Conservation (phyloP, 495 filamentous ascomycete genomes). For the Podospora tetraspora region DNA sequence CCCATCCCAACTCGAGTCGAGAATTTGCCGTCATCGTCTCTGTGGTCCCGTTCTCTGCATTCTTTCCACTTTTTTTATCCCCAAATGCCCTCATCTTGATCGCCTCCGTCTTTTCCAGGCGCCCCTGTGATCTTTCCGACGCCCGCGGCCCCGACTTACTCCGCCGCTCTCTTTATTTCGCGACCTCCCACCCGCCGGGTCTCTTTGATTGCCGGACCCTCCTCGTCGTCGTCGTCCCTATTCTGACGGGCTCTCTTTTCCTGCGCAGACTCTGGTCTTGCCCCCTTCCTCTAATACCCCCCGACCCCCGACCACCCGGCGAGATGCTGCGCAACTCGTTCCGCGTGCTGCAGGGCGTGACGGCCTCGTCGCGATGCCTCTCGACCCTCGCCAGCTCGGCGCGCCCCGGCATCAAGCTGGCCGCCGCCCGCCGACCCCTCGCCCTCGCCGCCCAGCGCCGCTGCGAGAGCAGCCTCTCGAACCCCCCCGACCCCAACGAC, state of each 20-base stretch:
- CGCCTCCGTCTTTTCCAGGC: constrained; percentile 15
- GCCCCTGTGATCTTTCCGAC: constrained; percentile 5
- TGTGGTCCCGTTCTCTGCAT: constrained; percentile 15
- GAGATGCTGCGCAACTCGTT: constrained; percentile 48
- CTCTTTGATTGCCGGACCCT: constrained; percentile 11
- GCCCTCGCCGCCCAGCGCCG: constrained; percentile 46
- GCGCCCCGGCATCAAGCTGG: constrained; percentile 27
- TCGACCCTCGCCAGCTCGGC: constrained; percentile 40
- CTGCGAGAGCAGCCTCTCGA: constrained; percentile 40
- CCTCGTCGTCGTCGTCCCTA: constrained; percentile 10
- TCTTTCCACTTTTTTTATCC: constrained; percentile 13
- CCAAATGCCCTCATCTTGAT: constrained; percentile 21
- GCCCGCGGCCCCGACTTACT: constrained; percentile 41
- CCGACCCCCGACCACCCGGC: constrained; percentile 18
- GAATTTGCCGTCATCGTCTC: constrained; percentile 25
- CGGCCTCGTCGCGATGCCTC: constrained; percentile 31
- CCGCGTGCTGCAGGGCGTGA: constrained; percentile 29
- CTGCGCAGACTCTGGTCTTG: constrained; percentile 23
- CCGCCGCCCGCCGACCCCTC: constrained; percentile 45
- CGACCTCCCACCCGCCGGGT: neutral
- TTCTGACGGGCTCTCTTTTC: constrained; percentile 21
- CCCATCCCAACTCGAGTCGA: constrained; percentile 3
- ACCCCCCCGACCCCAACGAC: constrained; percentile 72
- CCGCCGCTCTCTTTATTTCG: constrained; percentile 36
- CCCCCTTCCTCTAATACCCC: constrained; percentile 25